These are phyloP conservation scores for Bruguiera parviflora DNA, from an alignment of 345 rosid species.

Conservation along the genomic window DNA sequence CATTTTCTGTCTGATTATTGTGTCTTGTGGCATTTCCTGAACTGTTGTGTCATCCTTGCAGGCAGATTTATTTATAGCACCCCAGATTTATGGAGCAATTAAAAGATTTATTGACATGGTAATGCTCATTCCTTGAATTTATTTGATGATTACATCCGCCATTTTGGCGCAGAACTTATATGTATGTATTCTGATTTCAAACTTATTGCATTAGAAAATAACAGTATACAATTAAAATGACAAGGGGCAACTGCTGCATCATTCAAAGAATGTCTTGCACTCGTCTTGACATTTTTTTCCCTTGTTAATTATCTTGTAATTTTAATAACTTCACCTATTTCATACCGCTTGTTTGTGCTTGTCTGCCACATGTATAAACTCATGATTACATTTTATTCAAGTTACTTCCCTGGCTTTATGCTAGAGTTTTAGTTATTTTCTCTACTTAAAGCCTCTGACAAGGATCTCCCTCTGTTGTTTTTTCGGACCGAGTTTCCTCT, in stretches of 20 bases:
- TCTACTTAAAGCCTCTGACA: neutral
- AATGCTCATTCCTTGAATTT: conserved; percentile 13
- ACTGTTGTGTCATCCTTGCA: conserved; percentile 30
- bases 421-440: too few relatives aligned
- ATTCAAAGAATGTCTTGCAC: too few relatives aligned
- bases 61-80: conserved; percentile 84
- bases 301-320: too few relatives aligned
- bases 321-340: too few relatives aligned
- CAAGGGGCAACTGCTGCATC: too few relatives aligned
- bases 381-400: neutral
- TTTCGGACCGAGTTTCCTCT: conserved; percentile 57
- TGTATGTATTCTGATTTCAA: too few relatives aligned
- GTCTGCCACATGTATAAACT: too few relatives aligned
- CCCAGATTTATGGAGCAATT: conserved; percentile 53
- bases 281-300: too few relatives aligned
- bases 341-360: too few relatives aligned
- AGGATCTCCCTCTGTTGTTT: neutral
- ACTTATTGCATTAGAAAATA: too few relatives aligned
- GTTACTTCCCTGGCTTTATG: too few relatives aligned
- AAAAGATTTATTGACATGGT: conserved; percentile 74
- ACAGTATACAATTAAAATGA: too few relatives aligned
- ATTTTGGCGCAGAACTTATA: neutral
- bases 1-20: neutral
- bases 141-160: neutral
- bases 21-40: neutral